Conservation (phyloP, 768 basidiomycete species). For the Dioszegia aurantiaca region DNA sequence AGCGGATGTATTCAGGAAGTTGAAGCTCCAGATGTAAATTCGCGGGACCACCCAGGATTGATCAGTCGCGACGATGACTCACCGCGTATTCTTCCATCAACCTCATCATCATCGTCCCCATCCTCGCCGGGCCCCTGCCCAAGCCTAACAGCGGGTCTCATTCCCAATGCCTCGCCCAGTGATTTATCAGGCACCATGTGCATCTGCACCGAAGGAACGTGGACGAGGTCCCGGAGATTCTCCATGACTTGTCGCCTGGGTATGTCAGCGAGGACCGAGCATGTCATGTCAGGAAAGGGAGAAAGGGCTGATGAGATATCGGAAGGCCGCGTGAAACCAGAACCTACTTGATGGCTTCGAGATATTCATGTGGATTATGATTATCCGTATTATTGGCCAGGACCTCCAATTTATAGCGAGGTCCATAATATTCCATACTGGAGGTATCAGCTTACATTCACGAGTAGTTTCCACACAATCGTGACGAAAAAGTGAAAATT, state of each 20-base stretch:
- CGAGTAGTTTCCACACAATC: too few species aligned
- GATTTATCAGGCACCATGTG: conserved; percentile 72
- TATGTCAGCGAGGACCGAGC: conserved; percentile 18
- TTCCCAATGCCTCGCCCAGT: conserved; percentile 52
- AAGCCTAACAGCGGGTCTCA: conserved; percentile 49
- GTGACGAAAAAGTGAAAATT: too few species aligned
- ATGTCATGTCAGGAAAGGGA: conserved; percentile 17
- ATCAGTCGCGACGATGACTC: conserved; percentile 18
- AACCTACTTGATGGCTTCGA: conserved; percentile 73
- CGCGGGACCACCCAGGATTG: too few species aligned
- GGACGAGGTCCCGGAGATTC: conserved; percentile 61
- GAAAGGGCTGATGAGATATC: neutral
- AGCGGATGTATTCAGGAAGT: too few species aligned
- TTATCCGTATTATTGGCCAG: conserved; percentile 92
- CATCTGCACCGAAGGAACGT: conserved; percentile 81
- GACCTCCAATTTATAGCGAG: conserved; percentile 88
- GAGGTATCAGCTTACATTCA: conserved; percentile 52
- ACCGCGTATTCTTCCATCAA: conserved; percentile 54
- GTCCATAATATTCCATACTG: conserved; percentile 97
- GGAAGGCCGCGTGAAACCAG: neutral
- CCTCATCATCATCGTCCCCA: conserved; percentile 49
- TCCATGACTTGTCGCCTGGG: conserved; percentile 59
- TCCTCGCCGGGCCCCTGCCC: conserved; percentile 32
- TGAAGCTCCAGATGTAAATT: too few species aligned
- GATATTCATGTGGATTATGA: conserved; percentile 74